Percentiles rank a stretch among this genome's conserved stretches.
phyloP scores from a whole-genome alignment of 495 filamentous ascomycete species.

The Penicillium atrosanguineum region DNA sequence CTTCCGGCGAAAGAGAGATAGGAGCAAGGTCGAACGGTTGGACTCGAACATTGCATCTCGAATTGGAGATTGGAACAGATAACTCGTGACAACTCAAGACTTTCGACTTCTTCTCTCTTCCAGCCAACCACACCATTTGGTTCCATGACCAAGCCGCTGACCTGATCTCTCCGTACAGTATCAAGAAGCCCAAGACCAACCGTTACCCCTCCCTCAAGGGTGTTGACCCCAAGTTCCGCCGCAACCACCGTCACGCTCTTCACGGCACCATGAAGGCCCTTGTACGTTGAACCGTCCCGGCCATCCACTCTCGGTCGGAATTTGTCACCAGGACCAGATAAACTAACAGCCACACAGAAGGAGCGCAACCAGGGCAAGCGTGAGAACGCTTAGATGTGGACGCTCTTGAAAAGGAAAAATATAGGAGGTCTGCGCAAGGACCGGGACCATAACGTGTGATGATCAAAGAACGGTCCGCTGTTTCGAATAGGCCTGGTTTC shows the following conservation, averaged over 20 bases:
- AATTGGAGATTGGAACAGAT: background rate
- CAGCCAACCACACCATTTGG: constrained; percentile 1
- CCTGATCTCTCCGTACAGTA: constrained; percentile 55
- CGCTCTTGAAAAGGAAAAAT: constrained; percentile 26
- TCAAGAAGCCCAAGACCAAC: constrained; percentile 99
- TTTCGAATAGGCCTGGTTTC: constrained; percentile 33
- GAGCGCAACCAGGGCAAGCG: constrained; percentile 96
- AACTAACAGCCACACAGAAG: constrained; percentile 70
- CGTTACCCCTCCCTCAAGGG: constrained; percentile 98
- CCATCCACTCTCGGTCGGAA: background rate
- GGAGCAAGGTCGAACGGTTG: background rate
- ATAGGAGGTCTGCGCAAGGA: constrained; percentile 37
- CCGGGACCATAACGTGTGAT: constrained; percentile 41
- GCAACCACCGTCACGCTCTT: constrained; percentile 98
- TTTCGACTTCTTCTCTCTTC: background rate
- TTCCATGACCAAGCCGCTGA: constrained; percentile 28
- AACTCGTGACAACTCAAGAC: background rate
- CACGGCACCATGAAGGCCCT: constrained; percentile 97
- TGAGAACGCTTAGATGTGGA: constrained; percentile 71
- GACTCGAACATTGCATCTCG: background rate
- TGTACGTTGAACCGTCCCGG: constrained; percentile 57
- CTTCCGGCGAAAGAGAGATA: background rate
- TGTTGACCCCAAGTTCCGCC: constrained; percentile 98
- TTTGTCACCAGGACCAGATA: background rate
- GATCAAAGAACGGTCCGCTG: constrained; percentile 31